Percentiles rank a stretch among this genome's conserved stretches.
Conservation (phyloP, 1,284 basidiomycete species). For the Rhodotorula glutinis region DNA sequence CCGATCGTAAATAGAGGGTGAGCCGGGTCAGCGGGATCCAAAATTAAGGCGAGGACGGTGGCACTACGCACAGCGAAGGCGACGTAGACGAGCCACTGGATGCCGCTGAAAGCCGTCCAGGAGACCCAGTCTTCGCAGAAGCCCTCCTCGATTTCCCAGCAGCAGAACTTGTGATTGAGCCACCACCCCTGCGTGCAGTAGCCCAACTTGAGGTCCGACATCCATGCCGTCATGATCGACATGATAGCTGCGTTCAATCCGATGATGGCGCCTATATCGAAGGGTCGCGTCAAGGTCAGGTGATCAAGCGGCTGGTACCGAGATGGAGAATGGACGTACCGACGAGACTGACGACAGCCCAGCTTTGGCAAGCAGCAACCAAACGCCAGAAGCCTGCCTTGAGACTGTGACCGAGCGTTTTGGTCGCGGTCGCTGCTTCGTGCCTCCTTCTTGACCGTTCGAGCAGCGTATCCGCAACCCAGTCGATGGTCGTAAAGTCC, state of each 20-base stretch:
- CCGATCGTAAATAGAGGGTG: not conserved
- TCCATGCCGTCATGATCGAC: constrained; percentile 95
- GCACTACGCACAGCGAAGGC: constrained; percentile 80
- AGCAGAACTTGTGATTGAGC: constrained; percentile 97
- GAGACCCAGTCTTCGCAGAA: constrained; percentile 84
- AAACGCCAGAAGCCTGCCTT: constrained; percentile 63
- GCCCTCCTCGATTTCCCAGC: constrained; percentile 84
- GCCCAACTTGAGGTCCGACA: constrained; percentile 95
- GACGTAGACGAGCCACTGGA: constrained; percentile 82
- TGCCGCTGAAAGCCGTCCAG: constrained; percentile 71
- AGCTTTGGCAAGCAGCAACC: constrained; percentile 59
- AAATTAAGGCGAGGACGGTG: not conserved
- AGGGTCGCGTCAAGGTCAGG: not conserved
- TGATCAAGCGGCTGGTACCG: not conserved
- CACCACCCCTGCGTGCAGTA: constrained; percentile 98
- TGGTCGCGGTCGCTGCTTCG: constrained; percentile 56
- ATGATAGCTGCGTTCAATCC: constrained; percentile 92
- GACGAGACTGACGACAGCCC: constrained; percentile 76
- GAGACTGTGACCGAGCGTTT: constrained; percentile 55
- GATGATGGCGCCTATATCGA: constrained; percentile 71
- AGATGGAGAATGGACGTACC: constrained; percentile 58
- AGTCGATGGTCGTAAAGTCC: constrained; percentile 84
- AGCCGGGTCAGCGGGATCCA: not conserved
- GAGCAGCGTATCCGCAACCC: constrained; percentile 89
- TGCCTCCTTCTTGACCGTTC: constrained; percentile 73